Percentiles rank a stretch among this genome's conserved stretches.
These are phyloP conservation scores for Pyricularia grisea DNA, from an alignment of 2,329 filamentous ascomycete genomes.

Conservation along the genomic window DNA sequence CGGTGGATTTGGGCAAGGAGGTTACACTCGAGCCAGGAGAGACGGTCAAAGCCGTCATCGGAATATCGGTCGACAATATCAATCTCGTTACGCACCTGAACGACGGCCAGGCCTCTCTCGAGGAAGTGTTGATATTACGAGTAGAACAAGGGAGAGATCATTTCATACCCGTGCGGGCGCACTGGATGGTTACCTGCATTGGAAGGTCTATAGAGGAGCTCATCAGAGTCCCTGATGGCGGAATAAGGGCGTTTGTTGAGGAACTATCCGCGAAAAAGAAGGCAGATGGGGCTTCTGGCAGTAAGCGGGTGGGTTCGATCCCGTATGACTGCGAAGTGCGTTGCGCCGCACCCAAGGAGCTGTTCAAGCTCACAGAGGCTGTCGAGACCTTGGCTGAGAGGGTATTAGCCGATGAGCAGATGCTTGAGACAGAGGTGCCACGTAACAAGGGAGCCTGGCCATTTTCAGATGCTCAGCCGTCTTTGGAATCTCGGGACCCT, in stretches of 20 bases:
- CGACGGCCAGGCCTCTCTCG: slow-evolving; percentile 52
- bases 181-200: slow-evolving; percentile 75
- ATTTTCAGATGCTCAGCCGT: slow-evolving; percentile 24
- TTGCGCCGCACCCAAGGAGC: slow-evolving; percentile 76
- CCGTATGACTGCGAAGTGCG: slow-evolving; percentile 50
- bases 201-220: slow-evolving; percentile 83
- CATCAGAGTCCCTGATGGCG: slow-evolving; percentile 73
- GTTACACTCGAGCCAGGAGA: slow-evolving; percentile 79
- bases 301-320: slow-evolving; percentile 31
- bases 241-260: slow-evolving; percentile 49
- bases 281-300: background rate
- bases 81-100: slow-evolving; percentile 63
- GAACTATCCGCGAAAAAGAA: slow-evolving; percentile 19
- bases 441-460: slow-evolving; percentile 49
- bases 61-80: slow-evolving; percentile 55
- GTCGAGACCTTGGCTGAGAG: slow-evolving; percentile 51
- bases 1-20: slow-evolving; percentile 34
- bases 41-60: slow-evolving; percentile 60
- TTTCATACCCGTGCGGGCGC: slow-evolving; percentile 72
- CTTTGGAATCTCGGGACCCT: background rate
- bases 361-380: slow-evolving; percentile 81
- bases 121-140: slow-evolving; percentile 81
- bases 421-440: slow-evolving; percentile 46
- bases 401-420: slow-evolving; percentile 50
- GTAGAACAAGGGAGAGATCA: slow-evolving; percentile 81